phyloP scores from a whole-genome alignment of 495 filamentous ascomycete species.

The Choiromyces venosus region DNA sequence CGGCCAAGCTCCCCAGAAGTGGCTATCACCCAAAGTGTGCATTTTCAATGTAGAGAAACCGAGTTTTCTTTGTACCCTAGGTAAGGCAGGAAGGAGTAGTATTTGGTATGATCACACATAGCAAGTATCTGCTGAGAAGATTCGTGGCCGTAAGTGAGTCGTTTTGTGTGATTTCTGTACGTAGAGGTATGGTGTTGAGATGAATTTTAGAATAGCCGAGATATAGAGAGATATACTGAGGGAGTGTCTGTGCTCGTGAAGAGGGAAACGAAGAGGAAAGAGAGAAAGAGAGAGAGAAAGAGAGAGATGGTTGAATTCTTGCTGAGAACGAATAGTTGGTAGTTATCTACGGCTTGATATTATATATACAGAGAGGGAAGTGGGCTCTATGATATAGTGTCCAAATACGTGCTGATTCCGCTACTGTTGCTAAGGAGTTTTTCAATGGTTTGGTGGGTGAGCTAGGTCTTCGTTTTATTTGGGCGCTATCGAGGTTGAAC shows the following conservation, averaged over 20 bases:
- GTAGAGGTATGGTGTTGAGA: background rate
- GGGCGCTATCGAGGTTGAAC: background rate
- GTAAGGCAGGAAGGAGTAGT: background rate
- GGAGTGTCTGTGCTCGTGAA: background rate
- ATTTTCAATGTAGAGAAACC: background rate
- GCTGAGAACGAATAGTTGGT: background rate
- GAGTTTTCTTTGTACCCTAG: background rate
- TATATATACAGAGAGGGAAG: background rate
- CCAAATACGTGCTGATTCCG: background rate
- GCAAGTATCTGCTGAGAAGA: background rate
- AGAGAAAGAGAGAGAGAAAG: background rate
- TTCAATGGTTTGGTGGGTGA: background rate
- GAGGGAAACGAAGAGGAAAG: no score
- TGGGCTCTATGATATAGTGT: background rate
- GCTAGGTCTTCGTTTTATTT: background rate
- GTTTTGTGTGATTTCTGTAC: rapidly evolving
- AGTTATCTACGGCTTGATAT: background rate
- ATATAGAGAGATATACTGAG: background rate
- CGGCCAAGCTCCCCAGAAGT: background rate
- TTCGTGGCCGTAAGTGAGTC: background rate
- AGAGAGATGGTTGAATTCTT: no score
- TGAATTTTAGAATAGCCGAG: background rate
- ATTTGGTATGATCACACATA: background rate
- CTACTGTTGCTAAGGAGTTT: background rate
- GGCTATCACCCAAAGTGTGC: background rate